These are phyloP conservation scores for Calocybe gambosa DNA, from an alignment of 1,284 basidiomycete species.

Conservation along the genomic window DNA sequence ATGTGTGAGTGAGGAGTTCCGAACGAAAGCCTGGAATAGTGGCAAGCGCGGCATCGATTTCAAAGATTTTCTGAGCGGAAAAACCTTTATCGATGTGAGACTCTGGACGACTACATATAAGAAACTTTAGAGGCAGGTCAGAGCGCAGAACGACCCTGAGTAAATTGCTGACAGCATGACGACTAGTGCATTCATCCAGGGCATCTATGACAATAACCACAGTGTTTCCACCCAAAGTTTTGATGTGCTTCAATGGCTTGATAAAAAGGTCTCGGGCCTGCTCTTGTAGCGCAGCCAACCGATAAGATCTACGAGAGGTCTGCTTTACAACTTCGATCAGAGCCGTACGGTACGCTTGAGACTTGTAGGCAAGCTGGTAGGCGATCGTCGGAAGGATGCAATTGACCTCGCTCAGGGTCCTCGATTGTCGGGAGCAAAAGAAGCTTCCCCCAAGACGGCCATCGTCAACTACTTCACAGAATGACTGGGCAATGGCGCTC, in stretches of 20 bases:
- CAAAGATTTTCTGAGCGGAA: background rate
- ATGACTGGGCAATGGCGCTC: conserved; percentile 18
- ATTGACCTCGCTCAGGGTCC: conserved; percentile 9
- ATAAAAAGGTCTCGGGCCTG: conserved; percentile 9
- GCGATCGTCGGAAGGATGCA: conserved; percentile 17
- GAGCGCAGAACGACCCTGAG: background rate
- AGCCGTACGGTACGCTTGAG: conserved; percentile 1
- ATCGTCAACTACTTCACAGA: conserved; percentile 10
- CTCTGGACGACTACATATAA: conserved; percentile 13
- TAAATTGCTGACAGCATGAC: conserved; percentile 10
- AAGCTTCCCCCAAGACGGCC: conserved; percentile 16
- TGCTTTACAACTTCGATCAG: conserved; percentile 7
- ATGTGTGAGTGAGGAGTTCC: background rate
- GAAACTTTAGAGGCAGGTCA: conserved; percentile 9
- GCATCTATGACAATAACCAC: conserved; percentile 16
- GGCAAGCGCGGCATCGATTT: background rate
- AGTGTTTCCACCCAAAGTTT: background rate
- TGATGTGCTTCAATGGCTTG: conserved; percentile 3
- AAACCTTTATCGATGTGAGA: conserved; percentile 8
- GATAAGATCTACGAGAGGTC: background rate
- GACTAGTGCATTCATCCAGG: conserved; percentile 17
- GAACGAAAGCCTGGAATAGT: background rate
- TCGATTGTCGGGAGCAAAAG: conserved; percentile 14
- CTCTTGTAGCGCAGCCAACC: conserved; percentile 1
- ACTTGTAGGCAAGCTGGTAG: conserved; percentile 13